Evolutionary conservation across 2,329 filamentous ascomycete species (phyloP).

Genomic region (Aureobasidium leucospermi): DNA sequence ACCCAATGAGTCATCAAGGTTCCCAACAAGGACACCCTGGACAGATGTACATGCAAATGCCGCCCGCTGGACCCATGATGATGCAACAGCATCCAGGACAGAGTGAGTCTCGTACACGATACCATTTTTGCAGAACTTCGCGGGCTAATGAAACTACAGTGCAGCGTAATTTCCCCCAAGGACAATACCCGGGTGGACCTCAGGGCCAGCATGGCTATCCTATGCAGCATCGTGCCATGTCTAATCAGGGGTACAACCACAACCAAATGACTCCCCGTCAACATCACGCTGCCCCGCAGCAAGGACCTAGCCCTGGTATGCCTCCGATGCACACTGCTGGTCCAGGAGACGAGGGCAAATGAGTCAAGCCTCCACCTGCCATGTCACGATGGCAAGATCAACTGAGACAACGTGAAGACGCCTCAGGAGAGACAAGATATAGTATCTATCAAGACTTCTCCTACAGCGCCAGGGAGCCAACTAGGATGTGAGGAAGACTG

Average conservation of each 20-base stretch:
- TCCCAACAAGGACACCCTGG: constrained; percentile 77
- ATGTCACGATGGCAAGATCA: constrained; percentile 1
- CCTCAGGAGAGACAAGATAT: constrained; percentile 1
- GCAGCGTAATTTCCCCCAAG: constrained; percentile 13
- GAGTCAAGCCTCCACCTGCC: constrained; percentile 15
- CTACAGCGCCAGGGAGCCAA: background rate
- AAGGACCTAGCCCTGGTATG: constrained; percentile 24
- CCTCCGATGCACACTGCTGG: constrained; percentile 18
- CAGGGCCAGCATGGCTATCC: constrained; percentile 17
- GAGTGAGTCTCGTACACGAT: constrained; percentile 1
- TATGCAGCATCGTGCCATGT: constrained; percentile 24
- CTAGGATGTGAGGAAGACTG: background rate
- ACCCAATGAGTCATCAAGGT: constrained; percentile 90
- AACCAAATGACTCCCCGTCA: constrained; percentile 28
- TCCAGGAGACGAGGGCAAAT: constrained; percentile 26
- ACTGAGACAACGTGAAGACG: background rate
- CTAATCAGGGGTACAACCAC: constrained; percentile 21
- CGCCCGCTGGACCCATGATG: constrained; percentile 51
- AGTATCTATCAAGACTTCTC: background rate
- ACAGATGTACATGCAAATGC: constrained; percentile 64
- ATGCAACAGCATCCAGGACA: constrained; percentile 17
- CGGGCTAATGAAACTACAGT: constrained; percentile 16
- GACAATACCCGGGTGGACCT: constrained; percentile 13
- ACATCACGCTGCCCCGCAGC: constrained; percentile 24
- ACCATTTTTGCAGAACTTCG: background rate